These are phyloP conservation scores for Termitomyces sp. DNA, from an alignment of 1,284 basidiomycete genomes.

Conservation along the genomic window DNA sequence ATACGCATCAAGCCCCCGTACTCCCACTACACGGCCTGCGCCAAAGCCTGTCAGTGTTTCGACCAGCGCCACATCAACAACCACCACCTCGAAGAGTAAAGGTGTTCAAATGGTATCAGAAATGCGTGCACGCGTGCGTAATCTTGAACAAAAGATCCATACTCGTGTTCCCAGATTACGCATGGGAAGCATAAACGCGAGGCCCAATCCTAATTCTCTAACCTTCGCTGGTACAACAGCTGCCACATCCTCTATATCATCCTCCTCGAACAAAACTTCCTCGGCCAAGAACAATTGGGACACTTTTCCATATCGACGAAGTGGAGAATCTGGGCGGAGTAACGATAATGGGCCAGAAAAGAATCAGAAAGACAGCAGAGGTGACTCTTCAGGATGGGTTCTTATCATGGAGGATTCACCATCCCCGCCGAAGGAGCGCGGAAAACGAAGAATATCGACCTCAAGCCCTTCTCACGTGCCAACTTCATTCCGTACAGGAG, in stretches of 20 bases:
- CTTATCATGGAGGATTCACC: constrained; percentile 79
- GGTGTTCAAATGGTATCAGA: constrained; percentile 87
- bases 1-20: constrained; percentile 42
- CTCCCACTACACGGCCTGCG: constrained; percentile 40
- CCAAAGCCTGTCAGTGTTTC: constrained; percentile 40
- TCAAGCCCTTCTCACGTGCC: constrained; percentile 53
- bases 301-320: constrained; percentile 33
- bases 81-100: constrained; percentile 58
- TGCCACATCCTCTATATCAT: constrained; percentile 32
- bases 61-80: constrained; percentile 39
- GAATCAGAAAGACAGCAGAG: constrained; percentile 38
- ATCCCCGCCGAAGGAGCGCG: constrained; percentile 58
- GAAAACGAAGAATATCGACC: constrained; percentile 54
- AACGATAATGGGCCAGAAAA: constrained; percentile 37
- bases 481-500: constrained; percentile 35
- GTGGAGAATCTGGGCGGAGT: constrained; percentile 39
- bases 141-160: constrained; percentile 78
- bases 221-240: constrained; percentile 30
- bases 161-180: constrained; percentile 76
- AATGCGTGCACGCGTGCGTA: constrained; percentile 76
- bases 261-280: constrained; percentile 34
- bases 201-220: constrained; percentile 36
- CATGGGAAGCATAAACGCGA: constrained; percentile 65
- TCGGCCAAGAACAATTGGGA: constrained; percentile 39
- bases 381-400: constrained; percentile 73